phyloP scores from a whole-genome alignment of 2,329 filamentous ascomycete species.

The Knufia petricola region DNA sequence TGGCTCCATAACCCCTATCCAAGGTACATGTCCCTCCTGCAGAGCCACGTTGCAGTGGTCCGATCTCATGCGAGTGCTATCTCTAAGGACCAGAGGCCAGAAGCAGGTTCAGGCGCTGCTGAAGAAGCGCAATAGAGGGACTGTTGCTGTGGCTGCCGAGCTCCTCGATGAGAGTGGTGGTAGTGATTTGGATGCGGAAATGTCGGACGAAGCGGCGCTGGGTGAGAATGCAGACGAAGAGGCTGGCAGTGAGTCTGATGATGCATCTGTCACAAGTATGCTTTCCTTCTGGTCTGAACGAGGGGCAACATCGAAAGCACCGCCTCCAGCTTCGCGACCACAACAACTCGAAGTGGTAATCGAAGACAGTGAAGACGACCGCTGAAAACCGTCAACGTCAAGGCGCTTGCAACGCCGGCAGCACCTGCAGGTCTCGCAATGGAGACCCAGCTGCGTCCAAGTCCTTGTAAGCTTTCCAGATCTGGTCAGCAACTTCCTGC shows the following conservation, averaged over 20 bases:
- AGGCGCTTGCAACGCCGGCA: conserved; percentile 23
- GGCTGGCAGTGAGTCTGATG: conserved; percentile 24
- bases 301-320: background rate
- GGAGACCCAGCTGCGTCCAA: conserved; percentile 16
- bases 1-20: conserved; percentile 51
- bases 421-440: conserved; percentile 25
- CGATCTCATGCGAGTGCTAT: conserved; percentile 74
- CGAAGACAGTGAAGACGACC: conserved; percentile 47
- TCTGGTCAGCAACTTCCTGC: conserved; percentile 42
- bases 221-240: conserved; percentile 14
- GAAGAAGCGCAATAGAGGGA: conserved; percentile 40
- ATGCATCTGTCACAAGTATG: conserved; percentile 21
- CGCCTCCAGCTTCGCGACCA: background rate
- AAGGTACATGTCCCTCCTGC: conserved; percentile 65
- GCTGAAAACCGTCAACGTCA: conserved; percentile 9
- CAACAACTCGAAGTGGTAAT: conserved; percentile 36
- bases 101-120: conserved; percentile 62
- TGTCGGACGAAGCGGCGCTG: conserved; percentile 14
- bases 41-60: conserved; percentile 55
- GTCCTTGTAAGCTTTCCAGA: conserved; percentile 20
- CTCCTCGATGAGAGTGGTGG: conserved; percentile 14
- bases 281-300: conserved; percentile 14
- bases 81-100: conserved; percentile 57
- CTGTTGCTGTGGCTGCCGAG: conserved; percentile 25
- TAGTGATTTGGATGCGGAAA: conserved; percentile 16